Conservation (phyloP, 805 yeast genomes). For the Yarrowia bubula region DNA sequence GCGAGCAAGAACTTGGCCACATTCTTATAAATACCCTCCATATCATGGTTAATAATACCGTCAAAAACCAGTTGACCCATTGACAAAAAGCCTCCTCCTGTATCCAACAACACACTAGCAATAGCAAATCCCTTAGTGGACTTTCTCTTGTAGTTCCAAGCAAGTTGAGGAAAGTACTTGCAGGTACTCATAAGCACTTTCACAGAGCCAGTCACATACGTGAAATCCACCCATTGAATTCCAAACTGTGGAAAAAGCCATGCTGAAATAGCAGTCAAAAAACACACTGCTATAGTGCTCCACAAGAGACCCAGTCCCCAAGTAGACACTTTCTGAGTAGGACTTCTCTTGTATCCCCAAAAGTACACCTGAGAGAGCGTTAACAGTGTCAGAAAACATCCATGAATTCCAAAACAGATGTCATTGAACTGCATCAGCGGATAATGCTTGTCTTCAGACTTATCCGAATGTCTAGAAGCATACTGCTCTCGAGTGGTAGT, state of each 20-base stretch:
- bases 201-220: background rate
- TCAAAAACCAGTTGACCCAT: background rate
- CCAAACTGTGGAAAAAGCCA: background rate
- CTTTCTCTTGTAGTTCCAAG: background rate
- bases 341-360: background rate
- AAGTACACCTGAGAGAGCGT: background rate
- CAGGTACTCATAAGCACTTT: slow-evolving; percentile 3
- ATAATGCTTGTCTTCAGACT: slow-evolving; percentile 24
- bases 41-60: background rate
- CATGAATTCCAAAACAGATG: slow-evolving; percentile 47
- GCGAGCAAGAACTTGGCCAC: background rate
- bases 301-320: background rate
- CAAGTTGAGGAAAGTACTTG: slow-evolving; percentile 9
- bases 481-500: slow-evolving; percentile 40
- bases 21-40: slow-evolving; percentile 1
- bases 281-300: background rate
- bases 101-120: background rate
- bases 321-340: background rate
- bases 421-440: slow-evolving; percentile 48
- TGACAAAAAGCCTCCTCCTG: background rate
- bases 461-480: slow-evolving; percentile 34
- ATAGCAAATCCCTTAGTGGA: slow-evolving; percentile 1
- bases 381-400: background rate
- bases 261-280: background rate
- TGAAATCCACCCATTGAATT: background rate